A percentile compares a stretch with the other conserved stretches of the same genome.
phyloP scores from a whole-genome alignment of 169 alveolate species.

The Plasmodium vivax region DNA sequence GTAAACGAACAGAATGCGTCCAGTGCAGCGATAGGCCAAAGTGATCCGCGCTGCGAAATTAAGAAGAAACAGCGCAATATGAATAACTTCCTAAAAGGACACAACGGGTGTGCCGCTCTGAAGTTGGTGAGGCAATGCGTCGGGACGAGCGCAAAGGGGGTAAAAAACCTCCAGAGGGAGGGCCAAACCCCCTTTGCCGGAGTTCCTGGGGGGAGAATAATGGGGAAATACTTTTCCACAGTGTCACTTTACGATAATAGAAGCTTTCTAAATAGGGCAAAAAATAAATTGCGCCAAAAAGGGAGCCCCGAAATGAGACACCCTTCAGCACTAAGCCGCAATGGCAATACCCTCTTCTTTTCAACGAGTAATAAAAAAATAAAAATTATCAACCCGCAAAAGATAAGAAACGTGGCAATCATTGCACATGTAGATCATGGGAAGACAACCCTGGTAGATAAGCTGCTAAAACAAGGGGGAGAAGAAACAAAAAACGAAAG shows the following conservation, averaged over 20 bases:
- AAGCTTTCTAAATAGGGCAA: not conserved
- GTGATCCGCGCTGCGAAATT: not conserved
- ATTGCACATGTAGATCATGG: conserved; percentile 99
- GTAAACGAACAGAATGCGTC: not conserved
- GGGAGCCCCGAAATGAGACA: not conserved
- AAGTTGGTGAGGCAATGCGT: not conserved
- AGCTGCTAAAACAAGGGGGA: conserved; percentile 83
- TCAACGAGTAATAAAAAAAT: conserved; percentile 70
- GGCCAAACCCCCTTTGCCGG: not conserved
- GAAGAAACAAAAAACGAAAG: conserved; percentile 79
- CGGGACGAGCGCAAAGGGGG: not conserved
- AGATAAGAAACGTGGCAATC: conserved; percentile 97
- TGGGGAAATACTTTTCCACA: not conserved
- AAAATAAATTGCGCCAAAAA: not conserved
- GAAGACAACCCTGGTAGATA: conserved; percentile 98
- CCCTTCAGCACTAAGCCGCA: not conserved
- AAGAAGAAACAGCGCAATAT: not conserved
- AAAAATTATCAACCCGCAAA: conserved; percentile 70
- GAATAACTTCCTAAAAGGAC: conserved; percentile 16
- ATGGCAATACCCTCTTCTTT: not conserved
- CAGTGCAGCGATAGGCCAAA: not conserved
- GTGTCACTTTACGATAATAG: not conserved
- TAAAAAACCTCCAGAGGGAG: not conserved
- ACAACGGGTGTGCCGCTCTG: not conserved
- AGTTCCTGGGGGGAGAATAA: not conserved